A percentile compares a stretch with the other conserved stretches of the same genome.
phyloP scores from a whole-genome alignment of 164 flowering plant species.

The Dillenia turbinata region DNA sequence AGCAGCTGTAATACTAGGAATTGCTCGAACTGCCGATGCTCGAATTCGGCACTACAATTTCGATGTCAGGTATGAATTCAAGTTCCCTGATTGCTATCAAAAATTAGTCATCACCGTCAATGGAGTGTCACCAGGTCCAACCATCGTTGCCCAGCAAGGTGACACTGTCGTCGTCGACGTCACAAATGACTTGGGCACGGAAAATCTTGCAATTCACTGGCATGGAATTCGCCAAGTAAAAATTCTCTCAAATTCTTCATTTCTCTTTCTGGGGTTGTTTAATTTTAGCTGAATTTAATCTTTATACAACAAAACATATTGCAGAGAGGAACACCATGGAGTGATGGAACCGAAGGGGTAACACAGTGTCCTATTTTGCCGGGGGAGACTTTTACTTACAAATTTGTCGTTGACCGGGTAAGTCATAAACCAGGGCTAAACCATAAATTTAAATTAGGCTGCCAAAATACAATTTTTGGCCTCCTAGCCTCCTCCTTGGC shows the following conservation, averaged over 20 bases:
- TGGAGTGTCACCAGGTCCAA: conserved; percentile 74
- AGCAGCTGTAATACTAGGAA: not conserved
- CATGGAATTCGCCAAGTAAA: conserved; percentile 91
- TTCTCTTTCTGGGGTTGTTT: not conserved
- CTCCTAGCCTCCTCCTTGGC: no score
- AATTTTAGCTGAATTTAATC: not conserved
- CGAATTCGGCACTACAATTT: conserved; percentile 50
- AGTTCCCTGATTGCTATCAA: conserved; percentile 70
- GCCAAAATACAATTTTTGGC: no score
- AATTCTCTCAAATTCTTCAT: not conserved
- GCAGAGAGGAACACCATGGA: conserved; percentile 87
- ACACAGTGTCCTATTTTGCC: conserved; percentile 83
- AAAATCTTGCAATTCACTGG: conserved; percentile 90
- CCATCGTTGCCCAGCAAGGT: conserved; percentile 59
- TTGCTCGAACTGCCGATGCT: conserved; percentile 35
- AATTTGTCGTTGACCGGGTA: conserved; percentile 84
- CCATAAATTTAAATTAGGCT: no score
- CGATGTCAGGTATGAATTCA: conserved; percentile 75
- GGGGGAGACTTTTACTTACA: conserved; percentile 64
- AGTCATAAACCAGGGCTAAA: conserved; percentile 7
- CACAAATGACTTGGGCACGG: conserved; percentile 63
- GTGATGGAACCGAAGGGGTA: conserved; percentile 89
- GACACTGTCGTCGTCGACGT: conserved; percentile 82
- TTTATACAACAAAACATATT: not conserved
- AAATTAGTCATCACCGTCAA: conserved; percentile 67